phyloP scores from a whole-genome alignment of 2,329 filamentous ascomycete genomes.

The Penicillium sp. region DNA sequence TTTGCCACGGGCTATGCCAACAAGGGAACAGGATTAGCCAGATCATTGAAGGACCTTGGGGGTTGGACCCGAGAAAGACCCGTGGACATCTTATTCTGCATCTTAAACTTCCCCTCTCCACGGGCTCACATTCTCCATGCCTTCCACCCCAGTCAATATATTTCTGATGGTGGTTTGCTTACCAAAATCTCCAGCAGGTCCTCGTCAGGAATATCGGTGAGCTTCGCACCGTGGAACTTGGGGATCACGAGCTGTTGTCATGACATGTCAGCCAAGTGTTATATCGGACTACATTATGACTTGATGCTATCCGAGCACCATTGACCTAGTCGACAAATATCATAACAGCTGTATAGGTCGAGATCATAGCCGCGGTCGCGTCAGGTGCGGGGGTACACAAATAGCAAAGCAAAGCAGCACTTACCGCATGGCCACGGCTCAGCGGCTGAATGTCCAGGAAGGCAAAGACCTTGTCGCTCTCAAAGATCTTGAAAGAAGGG shows the following conservation, averaged over 20 bases:
- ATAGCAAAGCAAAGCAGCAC: slow-evolving; percentile 29
- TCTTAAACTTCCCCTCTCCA: not conserved
- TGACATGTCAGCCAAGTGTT: not conserved
- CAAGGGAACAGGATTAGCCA: slow-evolving; percentile 6
- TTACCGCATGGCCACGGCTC: slow-evolving; percentile 83
- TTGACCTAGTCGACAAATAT: not conserved
- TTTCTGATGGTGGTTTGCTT: slow-evolving; percentile 29
- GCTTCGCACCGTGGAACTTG: slow-evolving; percentile 89
- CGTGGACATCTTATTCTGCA: not conserved
- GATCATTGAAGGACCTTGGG: slow-evolving; percentile 26
- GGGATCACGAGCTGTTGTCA: slow-evolving; percentile 81
- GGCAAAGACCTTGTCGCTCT: slow-evolving; percentile 88
- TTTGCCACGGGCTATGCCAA: slow-evolving; percentile 70
- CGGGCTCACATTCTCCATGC: not conserved
- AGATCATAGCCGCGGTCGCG: not conserved
- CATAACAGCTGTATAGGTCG: too few species aligned
- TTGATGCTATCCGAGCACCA: not conserved
- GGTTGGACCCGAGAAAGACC: slow-evolving; percentile 1
- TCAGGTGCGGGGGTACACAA: slow-evolving; percentile 1
- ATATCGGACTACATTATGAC: not conserved
- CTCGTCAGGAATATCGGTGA: slow-evolving; percentile 90
- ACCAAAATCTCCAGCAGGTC: slow-evolving; percentile 79
- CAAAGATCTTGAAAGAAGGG: slow-evolving; percentile 92
- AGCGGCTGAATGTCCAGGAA: slow-evolving; percentile 96
- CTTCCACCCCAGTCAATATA: not conserved